phyloP scores from a whole-genome alignment of 768 basidiomycete species.

The Leucosporidium scottii region DNA sequence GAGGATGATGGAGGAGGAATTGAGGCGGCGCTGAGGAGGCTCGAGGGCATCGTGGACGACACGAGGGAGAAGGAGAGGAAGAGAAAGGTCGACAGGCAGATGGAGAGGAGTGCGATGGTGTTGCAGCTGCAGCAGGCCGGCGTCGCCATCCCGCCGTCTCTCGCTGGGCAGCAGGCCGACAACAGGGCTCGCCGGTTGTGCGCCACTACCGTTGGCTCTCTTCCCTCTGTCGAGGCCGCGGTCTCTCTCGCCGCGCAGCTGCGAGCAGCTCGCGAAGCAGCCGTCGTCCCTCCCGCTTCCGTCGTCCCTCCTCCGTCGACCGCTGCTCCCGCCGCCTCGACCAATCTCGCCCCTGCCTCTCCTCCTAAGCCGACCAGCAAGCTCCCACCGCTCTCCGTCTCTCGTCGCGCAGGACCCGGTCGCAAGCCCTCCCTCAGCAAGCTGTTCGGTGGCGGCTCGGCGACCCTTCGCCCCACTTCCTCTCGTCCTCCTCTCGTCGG shows the following conservation, averaged over 20 bases:
- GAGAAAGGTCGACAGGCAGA: conserved; percentile 31
- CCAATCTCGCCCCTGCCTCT: neutral
- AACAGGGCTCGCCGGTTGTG: neutral
- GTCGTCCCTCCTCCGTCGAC: neutral
- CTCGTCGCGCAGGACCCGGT: neutral
- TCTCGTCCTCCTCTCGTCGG: neutral
- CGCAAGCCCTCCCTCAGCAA: neutral
- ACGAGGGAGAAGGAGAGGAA: conserved; percentile 48
- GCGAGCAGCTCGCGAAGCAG: neutral
- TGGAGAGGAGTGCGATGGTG: conserved; percentile 26
- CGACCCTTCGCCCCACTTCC: neutral
- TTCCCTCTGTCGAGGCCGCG: no score
- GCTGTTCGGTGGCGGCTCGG: neutral
- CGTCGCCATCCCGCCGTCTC: no score
- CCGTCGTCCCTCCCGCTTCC: neutral
- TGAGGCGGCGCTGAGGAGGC: conserved; percentile 66
- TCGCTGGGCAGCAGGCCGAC: no score
- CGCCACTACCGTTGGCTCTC: neutral
- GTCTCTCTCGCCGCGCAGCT: no score
- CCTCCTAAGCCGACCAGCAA: neutral
- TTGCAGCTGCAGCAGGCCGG: no score
- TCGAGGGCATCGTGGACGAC: conserved; percentile 80
- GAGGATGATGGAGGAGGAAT: conserved; percentile 62
- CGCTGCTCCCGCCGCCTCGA: neutral
- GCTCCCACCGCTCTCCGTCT: neutral